phyloP scores from a whole-genome alignment of 495 filamentous ascomycete genomes.

The Letharia columbiana region DNA sequence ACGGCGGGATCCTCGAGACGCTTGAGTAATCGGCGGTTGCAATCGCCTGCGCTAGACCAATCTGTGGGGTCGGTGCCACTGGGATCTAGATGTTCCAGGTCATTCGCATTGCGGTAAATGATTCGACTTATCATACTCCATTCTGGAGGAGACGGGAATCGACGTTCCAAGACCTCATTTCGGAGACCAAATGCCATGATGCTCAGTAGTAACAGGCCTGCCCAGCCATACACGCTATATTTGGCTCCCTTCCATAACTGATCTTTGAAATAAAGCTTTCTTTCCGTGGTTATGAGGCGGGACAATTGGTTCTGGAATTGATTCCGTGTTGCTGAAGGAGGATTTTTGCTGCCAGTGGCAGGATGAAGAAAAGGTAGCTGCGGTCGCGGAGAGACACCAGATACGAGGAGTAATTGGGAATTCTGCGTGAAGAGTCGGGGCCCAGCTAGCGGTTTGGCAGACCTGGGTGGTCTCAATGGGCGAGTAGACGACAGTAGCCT shows the following conservation, averaged over 20 bases:
- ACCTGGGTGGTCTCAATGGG: conserved; percentile 19
- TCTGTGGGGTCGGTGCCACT: conserved; percentile 46
- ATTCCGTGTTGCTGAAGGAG: conserved; percentile 34
- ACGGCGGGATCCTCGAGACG: conserved; percentile 54
- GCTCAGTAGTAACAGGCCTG: conserved; percentile 43
- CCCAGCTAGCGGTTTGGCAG: conserved; percentile 6
- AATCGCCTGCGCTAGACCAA: conserved; percentile 53
- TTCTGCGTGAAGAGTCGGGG: conserved; percentile 26
- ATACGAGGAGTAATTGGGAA: conserved; percentile 42
- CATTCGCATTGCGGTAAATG: conserved; percentile 49
- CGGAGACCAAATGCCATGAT: conserved; percentile 50
- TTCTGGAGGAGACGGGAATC: conserved; percentile 65
- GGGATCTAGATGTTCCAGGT: conserved; percentile 45
- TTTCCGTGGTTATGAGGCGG: conserved; percentile 69
- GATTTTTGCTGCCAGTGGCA: conserved; percentile 31
- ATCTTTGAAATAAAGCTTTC: conserved; percentile 55
- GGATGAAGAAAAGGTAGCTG: conserved; percentile 70
- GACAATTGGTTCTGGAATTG: conserved; percentile 47
- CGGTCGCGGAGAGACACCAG: conserved; percentile 49
- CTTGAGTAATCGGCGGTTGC: conserved; percentile 45
- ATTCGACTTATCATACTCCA: conserved; percentile 58
- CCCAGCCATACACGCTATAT: conserved; percentile 48
- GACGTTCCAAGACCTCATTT: conserved; percentile 62
- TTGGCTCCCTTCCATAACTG: conserved; percentile 54
- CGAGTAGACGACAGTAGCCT: conserved; percentile 7